phyloP scores from a whole-genome alignment of 164 flowering plant genomes.

The Vitis riparia region DNA sequence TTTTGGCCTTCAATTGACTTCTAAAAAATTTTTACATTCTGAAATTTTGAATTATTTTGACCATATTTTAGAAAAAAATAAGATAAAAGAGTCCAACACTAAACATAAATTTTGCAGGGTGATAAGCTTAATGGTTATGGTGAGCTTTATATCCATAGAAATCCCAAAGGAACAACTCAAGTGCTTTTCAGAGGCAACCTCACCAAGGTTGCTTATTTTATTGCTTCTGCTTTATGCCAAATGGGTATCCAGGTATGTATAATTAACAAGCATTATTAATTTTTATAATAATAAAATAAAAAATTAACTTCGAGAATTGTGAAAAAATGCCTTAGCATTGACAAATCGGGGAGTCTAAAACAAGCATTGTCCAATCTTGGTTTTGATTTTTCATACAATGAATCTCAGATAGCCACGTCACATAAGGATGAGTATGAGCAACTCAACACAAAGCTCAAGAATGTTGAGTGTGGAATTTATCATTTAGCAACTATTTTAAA shows the following conservation, averaged over 20 bases:
- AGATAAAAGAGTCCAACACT: background rate
- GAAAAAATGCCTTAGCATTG: too few species aligned
- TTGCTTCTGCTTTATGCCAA: constrained; percentile 43
- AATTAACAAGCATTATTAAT: background rate
- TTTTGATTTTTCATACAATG: too few species aligned
- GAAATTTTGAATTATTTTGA: too few species aligned
- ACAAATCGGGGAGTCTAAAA: too few species aligned
- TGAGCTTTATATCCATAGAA: constrained; percentile 46
- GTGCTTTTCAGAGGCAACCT: constrained; percentile 51
- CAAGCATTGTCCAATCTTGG: too few species aligned
- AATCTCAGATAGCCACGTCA: constrained; percentile 4
- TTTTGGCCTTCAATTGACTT: too few species aligned
- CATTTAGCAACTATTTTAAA: background rate
- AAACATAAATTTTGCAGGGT: constrained; percentile 32
- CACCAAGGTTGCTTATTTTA: constrained; percentile 43
- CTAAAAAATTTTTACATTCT: too few species aligned
- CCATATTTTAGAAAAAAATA: background rate
- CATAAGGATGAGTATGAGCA: constrained; percentile 26
- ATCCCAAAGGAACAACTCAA: constrained; percentile 51
- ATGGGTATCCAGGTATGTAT: constrained; percentile 49
- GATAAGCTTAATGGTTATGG: constrained; percentile 66
- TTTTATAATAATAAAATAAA: too few species aligned
- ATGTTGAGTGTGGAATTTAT: background rate
- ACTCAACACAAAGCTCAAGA: constrained; percentile 14
- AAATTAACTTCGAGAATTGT: background rate